phyloP scores from a whole-genome alignment of 176 grass and related monocot species.

The Hsuehochloa calcarea region DNA sequence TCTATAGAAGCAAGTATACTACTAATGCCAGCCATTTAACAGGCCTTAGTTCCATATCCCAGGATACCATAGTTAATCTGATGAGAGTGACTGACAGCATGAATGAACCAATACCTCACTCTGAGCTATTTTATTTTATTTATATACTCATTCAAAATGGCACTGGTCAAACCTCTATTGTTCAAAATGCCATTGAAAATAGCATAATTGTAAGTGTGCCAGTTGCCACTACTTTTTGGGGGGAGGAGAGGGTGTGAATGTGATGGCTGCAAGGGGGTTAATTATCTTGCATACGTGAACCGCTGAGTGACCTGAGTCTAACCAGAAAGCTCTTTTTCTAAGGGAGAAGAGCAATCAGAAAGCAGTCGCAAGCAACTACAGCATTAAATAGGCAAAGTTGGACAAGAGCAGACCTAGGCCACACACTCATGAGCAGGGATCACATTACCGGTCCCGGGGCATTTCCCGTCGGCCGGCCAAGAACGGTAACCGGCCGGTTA shows the following conservation, averaged over 20 bases:
- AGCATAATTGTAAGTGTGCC: neutral
- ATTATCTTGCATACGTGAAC: neutral
- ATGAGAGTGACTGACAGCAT: neutral
- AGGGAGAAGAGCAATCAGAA: neutral
- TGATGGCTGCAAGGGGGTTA: neutral
- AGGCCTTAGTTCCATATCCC: neutral
- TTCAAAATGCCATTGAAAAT: constrained; percentile 16
- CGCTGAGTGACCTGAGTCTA: neutral
- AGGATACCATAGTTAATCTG: neutral
- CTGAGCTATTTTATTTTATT: neutral
- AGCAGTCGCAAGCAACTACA: neutral
- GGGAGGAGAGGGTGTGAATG: neutral
- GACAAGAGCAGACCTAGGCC: neutral
- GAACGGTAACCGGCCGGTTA: too few species aligned
- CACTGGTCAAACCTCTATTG: neutral
- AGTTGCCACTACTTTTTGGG: neutral
- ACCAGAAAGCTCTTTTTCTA: neutral
- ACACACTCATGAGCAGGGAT: neutral
- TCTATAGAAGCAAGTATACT: neutral
- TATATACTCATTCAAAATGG: neutral
- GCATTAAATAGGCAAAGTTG: neutral
- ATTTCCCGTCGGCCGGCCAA: too few species aligned
- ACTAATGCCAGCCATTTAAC: neutral
- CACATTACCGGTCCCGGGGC: too few species aligned
- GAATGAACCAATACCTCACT: neutral